Evolutionary conservation across 2,329 filamentous ascomycete genomes (phyloP), one percentile per base, ranked within the genome.

Genomic region (Tolypocladium nubicola): DNA sequence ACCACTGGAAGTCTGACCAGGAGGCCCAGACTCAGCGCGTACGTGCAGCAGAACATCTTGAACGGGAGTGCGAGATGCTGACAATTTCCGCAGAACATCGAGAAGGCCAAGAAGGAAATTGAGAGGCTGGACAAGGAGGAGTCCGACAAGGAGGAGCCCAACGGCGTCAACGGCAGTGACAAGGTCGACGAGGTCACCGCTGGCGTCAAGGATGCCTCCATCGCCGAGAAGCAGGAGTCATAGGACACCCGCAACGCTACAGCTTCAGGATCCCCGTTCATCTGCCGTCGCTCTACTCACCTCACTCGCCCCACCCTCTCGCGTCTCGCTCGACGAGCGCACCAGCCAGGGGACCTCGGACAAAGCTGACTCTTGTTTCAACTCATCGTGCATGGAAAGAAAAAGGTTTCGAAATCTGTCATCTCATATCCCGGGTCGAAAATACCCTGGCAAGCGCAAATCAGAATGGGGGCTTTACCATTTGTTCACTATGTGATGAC

Each of bases 91-190:
- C 67, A 97, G 94, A 99, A 99, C 80, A 87, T 97, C 60, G 89
- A 90, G 62, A 96, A 97, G 76, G 94, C 94, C 60, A 88, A 96
- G 79, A 93, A 93, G 75, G 91, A 97, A 74, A 95, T 99, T 61
- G 90, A 92, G 70, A 86, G 86, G 64, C 83, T 97, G 57, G 93
- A 97, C 67, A 73, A 76, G 56, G 76, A 73, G 60, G 79, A 79
- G 62, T 74, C 19, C 39, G 92, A 97, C 67, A 73, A 76, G 56
- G 76, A 73, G 60, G 79, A 79, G 62, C 74, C 74, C 61, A 74
- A 73, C 61, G 74, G 71, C 63, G 60, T 63, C 63, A 79, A 75
- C 64, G 73, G 71, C 62, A 67, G 63, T 60, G 76, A 79, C 62
- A 77, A 76, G 60, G 79, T 84, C 56, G 83, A 81, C 45, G 79